Evolutionary conservation across 1,284 basidiomycete species (phyloP), one percentile per base, ranked within the genome.

Genomic region (Melampsora larici-populina): DNA sequence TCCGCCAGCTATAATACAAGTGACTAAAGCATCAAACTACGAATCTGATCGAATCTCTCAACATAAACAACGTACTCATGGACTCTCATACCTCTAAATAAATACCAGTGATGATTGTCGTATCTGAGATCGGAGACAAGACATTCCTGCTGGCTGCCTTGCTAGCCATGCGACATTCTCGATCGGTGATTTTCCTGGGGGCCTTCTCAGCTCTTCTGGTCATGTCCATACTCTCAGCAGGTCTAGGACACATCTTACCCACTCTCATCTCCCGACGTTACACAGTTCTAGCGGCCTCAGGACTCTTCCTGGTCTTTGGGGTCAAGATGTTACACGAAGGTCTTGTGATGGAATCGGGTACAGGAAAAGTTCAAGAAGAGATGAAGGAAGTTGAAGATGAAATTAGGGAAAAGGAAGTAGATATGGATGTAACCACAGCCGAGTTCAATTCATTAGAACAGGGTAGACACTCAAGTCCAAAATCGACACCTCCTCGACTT

Each of bases 111-210:
- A 58, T 67, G 31, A 40, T 51, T n/a, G 71, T 82, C 78, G 82
- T 86, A 49, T 85, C 84, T 18, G 85, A 86, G 79, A 83, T 86
- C 80, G 95, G 96, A 65, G 97, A 99, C 89, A 98, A 98, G 85
- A 99, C 96, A 0, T 99, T 99, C 84, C 89, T 99, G 79, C 97
- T 98, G 66, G 87, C 96, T 29, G 97, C 96, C 78, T 95, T 99
- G 81, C 90, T 99, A 81, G 93, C 96, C 11, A 96, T 97, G 89
- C 90, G 94, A 2, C 94, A 97, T 83, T 89, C 93, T 0, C 90
- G 94, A 17, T 82, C 90, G 64, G 86, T 90, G 75, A 94, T 99
- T 73, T 98, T 98, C 83, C 86, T 88, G 0, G 96, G 96, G 66
- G 94, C 95, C 1, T 92, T 98, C 81, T 87, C 88, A 31, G 93